Conservation (phyloP, 257 asterid species). For the Capsicum chinense region DNA sequence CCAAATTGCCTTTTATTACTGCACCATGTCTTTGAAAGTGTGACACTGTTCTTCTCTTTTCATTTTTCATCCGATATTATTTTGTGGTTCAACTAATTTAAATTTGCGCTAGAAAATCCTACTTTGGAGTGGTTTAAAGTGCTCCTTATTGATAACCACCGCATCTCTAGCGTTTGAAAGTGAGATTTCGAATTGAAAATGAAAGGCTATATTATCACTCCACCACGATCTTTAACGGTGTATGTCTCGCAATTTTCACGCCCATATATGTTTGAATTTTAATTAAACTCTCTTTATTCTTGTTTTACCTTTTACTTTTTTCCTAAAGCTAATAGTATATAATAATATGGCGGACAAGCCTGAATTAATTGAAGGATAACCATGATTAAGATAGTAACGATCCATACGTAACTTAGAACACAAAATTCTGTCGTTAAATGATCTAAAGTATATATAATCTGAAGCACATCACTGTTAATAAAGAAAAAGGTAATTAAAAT, state of each 20-base stretch:
- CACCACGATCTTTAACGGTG: too few species aligned
- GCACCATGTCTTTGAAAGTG: too few species aligned
- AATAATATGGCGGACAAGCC: neutral
- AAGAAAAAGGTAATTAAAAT: conserved; percentile 1
- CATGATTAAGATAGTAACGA: conserved; percentile 8
- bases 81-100: neutral
- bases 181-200: neutral
- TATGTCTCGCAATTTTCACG: too few species aligned
- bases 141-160: neutral
- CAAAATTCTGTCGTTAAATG: neutral
- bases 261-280: too few species aligned
- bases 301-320: neutral
- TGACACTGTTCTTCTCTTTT: too few species aligned
- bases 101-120: neutral
- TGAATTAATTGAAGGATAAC: neutral
- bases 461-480: conserved; percentile 10
- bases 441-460: neutral
- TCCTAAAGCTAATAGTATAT: neutral
- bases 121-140: neutral
- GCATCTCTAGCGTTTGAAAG: neutral
- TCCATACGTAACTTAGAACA: conserved; percentile 14
- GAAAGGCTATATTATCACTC: too few species aligned
- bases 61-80: neutral
- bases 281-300: too few species aligned
- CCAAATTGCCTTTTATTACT: too few species aligned